Evolutionary conservation across 2,329 filamentous ascomycete genomes (phyloP).

Genomic region (Colletotrichum nymphaeae): DNA sequence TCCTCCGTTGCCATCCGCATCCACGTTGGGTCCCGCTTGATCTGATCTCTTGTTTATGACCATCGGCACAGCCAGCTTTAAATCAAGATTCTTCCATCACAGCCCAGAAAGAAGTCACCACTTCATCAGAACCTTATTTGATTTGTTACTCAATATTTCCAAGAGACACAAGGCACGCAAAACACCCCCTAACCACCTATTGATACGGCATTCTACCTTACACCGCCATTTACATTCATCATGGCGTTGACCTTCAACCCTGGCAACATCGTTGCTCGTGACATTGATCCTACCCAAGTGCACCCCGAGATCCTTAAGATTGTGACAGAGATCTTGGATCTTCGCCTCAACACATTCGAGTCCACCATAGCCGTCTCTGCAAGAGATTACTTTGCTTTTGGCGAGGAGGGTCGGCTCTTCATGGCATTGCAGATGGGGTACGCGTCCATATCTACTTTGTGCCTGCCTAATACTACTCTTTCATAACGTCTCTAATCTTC

Average conservation of each 20-base stretch:
- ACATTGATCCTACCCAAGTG: constrained; percentile 19
- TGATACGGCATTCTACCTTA: neutral
- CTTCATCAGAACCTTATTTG: neutral
- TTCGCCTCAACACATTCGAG: constrained; percentile 30
- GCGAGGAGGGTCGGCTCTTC: constrained; percentile 27
- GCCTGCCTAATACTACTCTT: too few species aligned
- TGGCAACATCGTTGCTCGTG: constrained; percentile 24
- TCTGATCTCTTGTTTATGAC: constrained; percentile 15
- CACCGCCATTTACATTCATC: neutral
- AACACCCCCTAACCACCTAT: neutral
- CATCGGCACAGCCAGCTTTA: neutral
- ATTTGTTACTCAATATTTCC: neutral
- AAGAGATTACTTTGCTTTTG: constrained; percentile 17
- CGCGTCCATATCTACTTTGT: neutral
- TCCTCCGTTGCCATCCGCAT: neutral
- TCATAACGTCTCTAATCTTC: neutral
- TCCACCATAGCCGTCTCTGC: constrained; percentile 25
- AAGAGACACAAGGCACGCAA: neutral
- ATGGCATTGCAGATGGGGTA: constrained; percentile 31
- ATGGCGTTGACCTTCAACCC: constrained; percentile 27
- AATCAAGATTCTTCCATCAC: neutral
- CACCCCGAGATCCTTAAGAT: constrained; percentile 12
- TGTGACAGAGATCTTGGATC: constrained; percentile 22
- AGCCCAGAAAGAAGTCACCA: neutral
- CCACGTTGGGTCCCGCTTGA: neutral